Evolutionary conservation across 371 early-diverging fungal species (phyloP).

Genomic region (Haplosporangium sp.): DNA sequence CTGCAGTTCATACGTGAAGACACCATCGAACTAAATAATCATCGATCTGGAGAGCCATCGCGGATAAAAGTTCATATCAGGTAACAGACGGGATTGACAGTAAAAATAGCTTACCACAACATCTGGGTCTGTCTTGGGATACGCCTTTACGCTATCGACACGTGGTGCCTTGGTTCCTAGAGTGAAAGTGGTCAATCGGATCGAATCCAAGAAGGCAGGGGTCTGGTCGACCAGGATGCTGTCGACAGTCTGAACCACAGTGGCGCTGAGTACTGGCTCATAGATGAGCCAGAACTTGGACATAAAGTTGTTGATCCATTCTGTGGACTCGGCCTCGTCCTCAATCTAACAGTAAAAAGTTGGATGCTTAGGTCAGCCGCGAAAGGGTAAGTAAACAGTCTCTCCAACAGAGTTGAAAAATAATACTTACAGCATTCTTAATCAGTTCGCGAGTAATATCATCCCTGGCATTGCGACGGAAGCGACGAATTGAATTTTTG

Average conservation of each 20-base stretch:
- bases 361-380: neutral
- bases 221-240: slow-evolving; percentile 79
- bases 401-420: neutral
- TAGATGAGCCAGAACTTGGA: slow-evolving; percentile 93
- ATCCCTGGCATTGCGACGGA: slow-evolving; percentile 70
- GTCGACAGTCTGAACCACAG: slow-evolving; percentile 80
- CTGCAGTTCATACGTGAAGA: no score
- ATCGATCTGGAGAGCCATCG: no score
- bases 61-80: neutral
- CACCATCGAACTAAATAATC: no score
- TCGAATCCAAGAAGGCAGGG: slow-evolving; percentile 90
- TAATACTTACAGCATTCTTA: slow-evolving; percentile 48
- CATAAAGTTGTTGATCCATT: slow-evolving; percentile 97
- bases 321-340: slow-evolving; percentile 82
- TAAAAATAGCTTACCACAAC: slow-evolving; percentile 70
- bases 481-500: slow-evolving; percentile 70
- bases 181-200: slow-evolving; percentile 93
- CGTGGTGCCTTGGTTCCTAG: slow-evolving; percentile 96
- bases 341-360: slow-evolving; percentile 49
- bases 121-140: slow-evolving; percentile 81
- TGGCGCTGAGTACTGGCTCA: slow-evolving; percentile 90
- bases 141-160: slow-evolving; percentile 87
- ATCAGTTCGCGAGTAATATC: slow-evolving; percentile 75
- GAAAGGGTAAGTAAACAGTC: neutral
- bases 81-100: neutral